Evolutionary conservation across 1,284 basidiomycete species (phyloP).

Genomic region (Pholiota adiposa): DNA sequence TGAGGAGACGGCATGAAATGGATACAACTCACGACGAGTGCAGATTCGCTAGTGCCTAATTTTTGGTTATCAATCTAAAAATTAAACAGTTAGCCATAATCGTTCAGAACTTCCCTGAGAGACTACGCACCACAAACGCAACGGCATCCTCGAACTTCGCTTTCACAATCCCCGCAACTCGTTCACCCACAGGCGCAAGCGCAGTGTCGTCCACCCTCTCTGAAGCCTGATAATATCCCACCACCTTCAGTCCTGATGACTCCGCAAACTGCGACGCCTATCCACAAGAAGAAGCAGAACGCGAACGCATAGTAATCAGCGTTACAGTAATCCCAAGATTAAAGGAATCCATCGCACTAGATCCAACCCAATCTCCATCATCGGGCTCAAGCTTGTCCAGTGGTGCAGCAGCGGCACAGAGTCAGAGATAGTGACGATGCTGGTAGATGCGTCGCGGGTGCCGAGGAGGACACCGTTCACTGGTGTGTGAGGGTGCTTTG

Average conservation of each 20-base stretch:
- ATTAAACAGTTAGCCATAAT: background rate
- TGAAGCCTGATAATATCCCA: slow-evolving; percentile 77
- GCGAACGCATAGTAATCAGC: background rate
- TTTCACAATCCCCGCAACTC: slow-evolving; percentile 55
- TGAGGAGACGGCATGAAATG: slow-evolving; percentile 1
- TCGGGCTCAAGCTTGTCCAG: slow-evolving; percentile 78
- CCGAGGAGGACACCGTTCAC: slow-evolving; percentile 75
- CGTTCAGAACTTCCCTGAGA: background rate
- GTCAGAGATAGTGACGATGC: slow-evolving; percentile 55
- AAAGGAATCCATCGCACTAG: slow-evolving; percentile 48
- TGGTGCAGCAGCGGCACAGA: slow-evolving; percentile 77
- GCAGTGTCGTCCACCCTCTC: slow-evolving; percentile 60
- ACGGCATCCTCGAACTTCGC: slow-evolving; percentile 57
- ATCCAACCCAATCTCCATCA: slow-evolving; percentile 81
- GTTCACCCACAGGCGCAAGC: slow-evolving; percentile 67
- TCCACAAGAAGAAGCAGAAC: background rate
- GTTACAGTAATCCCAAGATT: background rate
- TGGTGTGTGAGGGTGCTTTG: slow-evolving; percentile 70
- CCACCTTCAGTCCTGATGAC: slow-evolving; percentile 49
- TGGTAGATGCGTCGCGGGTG: slow-evolving; percentile 32
- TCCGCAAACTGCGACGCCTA: slow-evolving; percentile 64
- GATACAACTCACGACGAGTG: slow-evolving; percentile 55
- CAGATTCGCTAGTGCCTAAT: slow-evolving; percentile 52
- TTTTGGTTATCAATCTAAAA: slow-evolving; percentile 60
- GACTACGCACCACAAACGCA: slow-evolving; percentile 47